These are phyloP conservation scores for Plasmodium chabaudi DNA, from an alignment of 169 alveolate species.

Conservation along the genomic window DNA sequence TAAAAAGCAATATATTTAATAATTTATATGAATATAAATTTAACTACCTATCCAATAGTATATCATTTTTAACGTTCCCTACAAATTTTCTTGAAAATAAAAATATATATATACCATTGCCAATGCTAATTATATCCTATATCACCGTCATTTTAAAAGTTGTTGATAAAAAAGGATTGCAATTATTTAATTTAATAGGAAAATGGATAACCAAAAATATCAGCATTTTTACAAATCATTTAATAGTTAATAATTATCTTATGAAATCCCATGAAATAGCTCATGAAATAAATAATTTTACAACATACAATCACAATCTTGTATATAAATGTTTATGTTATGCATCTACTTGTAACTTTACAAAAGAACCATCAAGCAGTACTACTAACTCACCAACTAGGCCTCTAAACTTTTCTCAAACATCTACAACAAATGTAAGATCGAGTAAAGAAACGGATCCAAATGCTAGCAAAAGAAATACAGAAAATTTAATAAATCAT, in stretches of 20 bases:
- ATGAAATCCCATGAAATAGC: constrained; percentile 52
- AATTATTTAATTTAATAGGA: constrained; percentile 39
- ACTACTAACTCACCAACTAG: neutral
- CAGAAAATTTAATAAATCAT: constrained; percentile 58
- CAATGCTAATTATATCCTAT: constrained; percentile 43
- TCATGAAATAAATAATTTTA: constrained; percentile 61
- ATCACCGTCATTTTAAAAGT: constrained; percentile 49
- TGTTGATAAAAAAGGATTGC: constrained; percentile 48
- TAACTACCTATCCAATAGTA: constrained; percentile 39
- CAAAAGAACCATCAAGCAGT: neutral
- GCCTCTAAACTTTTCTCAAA: neutral
- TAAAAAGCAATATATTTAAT: constrained; percentile 57
- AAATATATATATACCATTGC: constrained; percentile 63
- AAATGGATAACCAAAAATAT: constrained; percentile 40
- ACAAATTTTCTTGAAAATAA: constrained; percentile 55
- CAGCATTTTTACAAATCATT: constrained; percentile 29
- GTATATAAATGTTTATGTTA: constrained; percentile 63
- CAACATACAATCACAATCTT: constrained; percentile 50
- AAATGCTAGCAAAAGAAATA: neutral
- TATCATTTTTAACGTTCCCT: constrained; percentile 63
- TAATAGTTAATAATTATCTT: constrained; percentile 52
- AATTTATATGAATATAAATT: constrained; percentile 62
- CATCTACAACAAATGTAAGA: neutral
- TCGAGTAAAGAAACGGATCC: neutral
- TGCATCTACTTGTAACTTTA: constrained; percentile 55